phyloP scores from a whole-genome alignment of 257 asterid species.

The Solanum verrucosum region DNA sequence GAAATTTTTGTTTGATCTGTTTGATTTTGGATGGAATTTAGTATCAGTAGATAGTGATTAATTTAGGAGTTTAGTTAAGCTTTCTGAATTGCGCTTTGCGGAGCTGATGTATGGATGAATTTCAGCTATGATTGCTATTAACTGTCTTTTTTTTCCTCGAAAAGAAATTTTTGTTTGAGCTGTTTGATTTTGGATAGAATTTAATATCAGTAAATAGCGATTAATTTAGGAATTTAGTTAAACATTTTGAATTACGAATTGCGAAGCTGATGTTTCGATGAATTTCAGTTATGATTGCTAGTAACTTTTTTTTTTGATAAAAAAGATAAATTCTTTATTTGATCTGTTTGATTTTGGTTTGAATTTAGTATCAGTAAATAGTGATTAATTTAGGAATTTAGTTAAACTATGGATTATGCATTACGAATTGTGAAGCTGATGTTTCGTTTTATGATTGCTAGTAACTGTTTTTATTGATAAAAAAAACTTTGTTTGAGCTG shows the following conservation, averaged over 20 bases:
- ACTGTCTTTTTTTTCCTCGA: neutral
- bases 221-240: neutral
- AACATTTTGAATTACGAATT: neutral
- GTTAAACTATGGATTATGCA: neutral
- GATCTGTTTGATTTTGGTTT: neutral
- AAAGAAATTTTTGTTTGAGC: neutral
- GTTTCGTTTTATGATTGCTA: neutral
- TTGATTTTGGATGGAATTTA: neutral
- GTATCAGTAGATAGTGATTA: neutral
- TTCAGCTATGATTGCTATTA: neutral
- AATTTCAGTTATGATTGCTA: neutral
- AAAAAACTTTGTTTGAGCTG: neutral
- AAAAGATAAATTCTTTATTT: too few species aligned
- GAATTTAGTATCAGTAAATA: neutral
- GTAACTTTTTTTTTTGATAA: neutral
- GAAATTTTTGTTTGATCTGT: neutral
- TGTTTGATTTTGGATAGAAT: neutral
- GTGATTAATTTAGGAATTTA: neutral
- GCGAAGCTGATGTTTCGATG: neutral
- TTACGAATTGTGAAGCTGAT: neutral
- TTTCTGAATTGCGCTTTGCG: neutral
- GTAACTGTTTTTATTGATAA: neutral
- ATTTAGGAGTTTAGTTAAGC: neutral
- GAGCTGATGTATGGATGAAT: neutral
- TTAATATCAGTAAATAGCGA: neutral